Percentiles rank a stretch among this genome's conserved stretches.
phyloP scores from a whole-genome alignment of 805 yeast species.

The Saturnispora kantuleensis region DNA sequence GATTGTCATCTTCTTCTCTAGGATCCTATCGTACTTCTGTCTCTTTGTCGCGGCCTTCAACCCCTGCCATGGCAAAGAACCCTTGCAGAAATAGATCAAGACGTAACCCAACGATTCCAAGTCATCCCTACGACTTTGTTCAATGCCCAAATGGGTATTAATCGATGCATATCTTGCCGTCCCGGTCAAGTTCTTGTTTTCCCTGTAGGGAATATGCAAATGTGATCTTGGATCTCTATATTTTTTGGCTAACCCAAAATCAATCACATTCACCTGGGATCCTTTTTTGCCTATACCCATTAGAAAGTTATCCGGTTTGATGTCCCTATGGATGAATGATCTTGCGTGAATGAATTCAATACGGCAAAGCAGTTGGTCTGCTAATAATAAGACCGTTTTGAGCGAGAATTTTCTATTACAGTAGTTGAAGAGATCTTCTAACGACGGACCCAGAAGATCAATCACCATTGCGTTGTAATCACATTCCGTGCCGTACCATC shows the following conservation, averaged over 20 bases:
- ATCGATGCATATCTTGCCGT: conserved; percentile 95
- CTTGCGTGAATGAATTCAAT: conserved; percentile 93
- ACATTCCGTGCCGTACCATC: conserved; percentile 96
- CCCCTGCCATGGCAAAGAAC: conserved; percentile 98
- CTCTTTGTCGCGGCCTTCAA: conserved; percentile 93
- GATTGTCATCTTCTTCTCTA: conserved; percentile 90
- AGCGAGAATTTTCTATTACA: conserved; percentile 89
- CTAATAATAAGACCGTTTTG: conserved; percentile 85
- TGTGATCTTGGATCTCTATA: conserved; percentile 91
- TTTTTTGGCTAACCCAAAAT: conserved; percentile 89
- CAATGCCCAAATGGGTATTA: conserved; percentile 94
- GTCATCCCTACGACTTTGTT: conserved; percentile 94
- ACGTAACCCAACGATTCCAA: conserved; percentile 92
- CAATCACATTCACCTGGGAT: conserved; percentile 89
- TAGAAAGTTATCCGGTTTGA: conserved; percentile 74
- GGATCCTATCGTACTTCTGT: conserved; percentile 91
- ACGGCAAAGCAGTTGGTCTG: conserved; percentile 90
- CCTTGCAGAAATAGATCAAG: conserved; percentile 86
- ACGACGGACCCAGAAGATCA: conserved; percentile 88
- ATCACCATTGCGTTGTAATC: conserved; percentile 96
- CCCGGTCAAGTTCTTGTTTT: conserved; percentile 92
- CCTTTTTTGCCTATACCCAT: conserved; percentile 92
- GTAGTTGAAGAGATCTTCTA: conserved; percentile 92
- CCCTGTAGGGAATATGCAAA: conserved; percentile 91
- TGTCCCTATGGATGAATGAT: conserved; percentile 78